These are phyloP conservation scores for Fusarium torreyae DNA, from an alignment of 2,329 filamentous ascomycete species.

Conservation along the genomic window DNA sequence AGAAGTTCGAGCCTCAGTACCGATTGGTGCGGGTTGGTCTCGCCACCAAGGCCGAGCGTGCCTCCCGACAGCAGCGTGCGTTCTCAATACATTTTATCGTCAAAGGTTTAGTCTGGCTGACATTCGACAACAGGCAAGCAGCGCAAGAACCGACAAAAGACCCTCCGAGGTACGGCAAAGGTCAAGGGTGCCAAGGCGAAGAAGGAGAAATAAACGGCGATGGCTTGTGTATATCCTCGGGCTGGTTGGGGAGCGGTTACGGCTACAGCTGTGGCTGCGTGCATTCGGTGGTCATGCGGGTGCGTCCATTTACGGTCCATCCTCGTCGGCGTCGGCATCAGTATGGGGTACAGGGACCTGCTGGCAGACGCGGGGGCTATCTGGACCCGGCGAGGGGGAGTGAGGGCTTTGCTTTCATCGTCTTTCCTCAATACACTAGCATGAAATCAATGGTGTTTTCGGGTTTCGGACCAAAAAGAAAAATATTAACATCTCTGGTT, in stretches of 20 bases:
- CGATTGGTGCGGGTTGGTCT: constrained; percentile 94
- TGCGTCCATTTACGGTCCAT: constrained; percentile 45
- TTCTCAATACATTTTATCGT: constrained; percentile 54
- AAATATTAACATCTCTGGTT: constrained; percentile 46
- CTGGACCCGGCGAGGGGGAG: constrained; percentile 51
- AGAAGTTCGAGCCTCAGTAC: constrained; percentile 99
- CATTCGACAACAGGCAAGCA: constrained; percentile 85
- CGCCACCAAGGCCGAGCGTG: constrained; percentile 95
- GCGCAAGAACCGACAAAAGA: constrained; percentile 99
- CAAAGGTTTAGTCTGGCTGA: constrained; percentile 21
- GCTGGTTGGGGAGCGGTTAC: constrained; percentile 47
- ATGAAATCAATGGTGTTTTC: constrained; percentile 62
- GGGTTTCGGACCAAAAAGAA: constrained; percentile 57
- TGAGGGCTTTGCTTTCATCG: constrained; percentile 50
- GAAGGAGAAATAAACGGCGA: constrained; percentile 86
- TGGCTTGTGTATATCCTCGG: constrained; percentile 54
- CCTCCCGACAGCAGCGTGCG: constrained; percentile 99
- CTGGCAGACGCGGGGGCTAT: constrained; percentile 46
- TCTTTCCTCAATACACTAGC: constrained; percentile 57
- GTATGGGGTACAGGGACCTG: constrained; percentile 48
- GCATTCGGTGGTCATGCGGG: constrained; percentile 51
- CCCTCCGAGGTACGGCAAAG: constrained; percentile 97
- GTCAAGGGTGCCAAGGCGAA: constrained; percentile 94
- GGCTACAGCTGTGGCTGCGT: constrained; percentile 46
- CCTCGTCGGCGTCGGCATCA: constrained; percentile 46